Conservation (phyloP, 805 yeast species). For the Blastobotrys attinorum region DNA sequence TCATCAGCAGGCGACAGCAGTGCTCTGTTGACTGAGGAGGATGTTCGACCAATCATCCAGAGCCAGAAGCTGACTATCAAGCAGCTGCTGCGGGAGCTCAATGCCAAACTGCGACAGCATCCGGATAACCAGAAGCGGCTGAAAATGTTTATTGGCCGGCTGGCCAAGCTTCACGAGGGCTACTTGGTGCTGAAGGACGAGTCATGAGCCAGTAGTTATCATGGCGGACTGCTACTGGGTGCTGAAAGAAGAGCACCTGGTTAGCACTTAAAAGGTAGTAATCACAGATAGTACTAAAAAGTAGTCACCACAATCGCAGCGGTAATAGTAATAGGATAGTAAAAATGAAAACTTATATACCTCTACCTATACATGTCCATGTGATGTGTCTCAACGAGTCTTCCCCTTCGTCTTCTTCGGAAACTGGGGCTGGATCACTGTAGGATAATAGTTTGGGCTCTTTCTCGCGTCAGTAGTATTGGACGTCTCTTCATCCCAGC, state of each 20-base stretch:
- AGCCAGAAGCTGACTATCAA: conserved; percentile 43
- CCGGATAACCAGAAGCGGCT: conserved; percentile 56
- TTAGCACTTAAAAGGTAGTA: no score
- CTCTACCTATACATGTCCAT: no score
- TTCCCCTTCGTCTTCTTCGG: neutral
- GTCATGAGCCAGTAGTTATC: no score
- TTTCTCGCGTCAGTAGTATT: conserved; percentile 22
- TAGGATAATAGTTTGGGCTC: conserved; percentile 10
- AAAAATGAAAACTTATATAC: no score
- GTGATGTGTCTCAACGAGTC: no score
- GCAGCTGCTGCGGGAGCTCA: conserved; percentile 53
- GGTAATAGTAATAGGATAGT: no score
- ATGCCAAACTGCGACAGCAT: conserved; percentile 54
- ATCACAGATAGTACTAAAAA: no score
- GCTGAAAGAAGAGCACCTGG: no score
- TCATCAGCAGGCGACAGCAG: conserved; percentile 39
- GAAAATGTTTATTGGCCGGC: conserved; percentile 47
- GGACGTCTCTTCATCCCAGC: conserved; percentile 55
- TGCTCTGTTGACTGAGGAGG: conserved; percentile 55
- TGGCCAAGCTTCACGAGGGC: conserved; percentile 48
- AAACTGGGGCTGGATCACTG: neutral
- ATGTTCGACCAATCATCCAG: conserved; percentile 56
- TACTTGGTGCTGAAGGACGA: conserved; percentile 18
- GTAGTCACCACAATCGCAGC: no score
- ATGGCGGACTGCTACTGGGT: no score